phyloP scores from a whole-genome alignment of 371 early-diverging fungal genomes.

The Chytridium lagenaria region DNA sequence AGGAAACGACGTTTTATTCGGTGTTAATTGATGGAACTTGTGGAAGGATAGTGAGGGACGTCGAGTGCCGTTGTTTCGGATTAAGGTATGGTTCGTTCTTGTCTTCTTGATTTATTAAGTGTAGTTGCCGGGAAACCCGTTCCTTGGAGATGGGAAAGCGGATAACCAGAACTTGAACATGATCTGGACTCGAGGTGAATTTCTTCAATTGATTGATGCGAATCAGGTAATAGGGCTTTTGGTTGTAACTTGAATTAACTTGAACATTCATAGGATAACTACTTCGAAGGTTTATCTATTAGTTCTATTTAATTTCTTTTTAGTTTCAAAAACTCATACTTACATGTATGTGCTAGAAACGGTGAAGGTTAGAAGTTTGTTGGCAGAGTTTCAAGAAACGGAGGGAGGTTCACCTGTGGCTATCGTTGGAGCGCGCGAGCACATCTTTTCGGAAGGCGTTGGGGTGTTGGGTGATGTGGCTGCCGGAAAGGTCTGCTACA shows the following conservation, averaged over 20 bases:
- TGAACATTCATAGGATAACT: slow-evolving; percentile 67
- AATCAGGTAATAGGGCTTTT: slow-evolving; percentile 62
- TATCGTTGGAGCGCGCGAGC: slow-evolving; percentile 90
- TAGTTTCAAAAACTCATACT: not conserved
- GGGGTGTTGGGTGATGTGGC: slow-evolving; percentile 90
- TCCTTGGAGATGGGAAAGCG: slow-evolving; percentile 73
- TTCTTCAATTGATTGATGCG: slow-evolving; percentile 75
- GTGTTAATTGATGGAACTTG: slow-evolving; percentile 31
- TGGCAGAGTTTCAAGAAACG: slow-evolving; percentile 83
- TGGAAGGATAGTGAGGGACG: slow-evolving; percentile 5
- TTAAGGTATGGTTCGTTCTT: slow-evolving; percentile 18
- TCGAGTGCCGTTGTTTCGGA: slow-evolving; percentile 23
- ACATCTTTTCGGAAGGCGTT: slow-evolving; percentile 87
- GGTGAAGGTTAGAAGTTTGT: slow-evolving; percentile 83
- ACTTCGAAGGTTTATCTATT: slow-evolving; percentile 51
- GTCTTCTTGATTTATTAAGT: slow-evolving; percentile 62
- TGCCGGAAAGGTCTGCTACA: slow-evolving; percentile 69
- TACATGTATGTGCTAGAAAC: slow-evolving; percentile 74
- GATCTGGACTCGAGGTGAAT: slow-evolving; percentile 76
- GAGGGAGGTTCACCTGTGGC: slow-evolving; percentile 71
- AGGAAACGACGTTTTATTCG: slow-evolving; percentile 11
- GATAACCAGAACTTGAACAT: slow-evolving; percentile 85
- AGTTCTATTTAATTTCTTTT: not conserved
- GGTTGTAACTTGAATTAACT: no score
- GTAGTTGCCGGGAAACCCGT: slow-evolving; percentile 85